These are phyloP conservation scores for Teratosphaeria epicoccoides DNA, from an alignment of 2,329 filamentous ascomycete genomes.

Conservation along the genomic window DNA sequence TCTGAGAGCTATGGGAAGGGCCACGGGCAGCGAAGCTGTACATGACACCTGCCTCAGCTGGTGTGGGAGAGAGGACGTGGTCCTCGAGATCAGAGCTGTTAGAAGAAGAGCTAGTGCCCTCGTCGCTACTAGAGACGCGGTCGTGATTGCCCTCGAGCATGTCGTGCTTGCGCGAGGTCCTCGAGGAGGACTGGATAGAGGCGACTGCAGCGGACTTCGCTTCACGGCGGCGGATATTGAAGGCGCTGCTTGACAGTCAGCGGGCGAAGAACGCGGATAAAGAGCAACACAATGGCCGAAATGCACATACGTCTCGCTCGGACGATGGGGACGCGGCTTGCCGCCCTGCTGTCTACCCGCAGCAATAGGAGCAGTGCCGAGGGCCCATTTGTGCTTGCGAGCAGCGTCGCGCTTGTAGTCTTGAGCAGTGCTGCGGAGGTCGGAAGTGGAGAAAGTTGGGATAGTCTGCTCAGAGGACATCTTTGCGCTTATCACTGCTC, in stretches of 20 bases:
- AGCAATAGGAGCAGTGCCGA: slow-evolving; percentile 26
- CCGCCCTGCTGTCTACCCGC: slow-evolving; percentile 17
- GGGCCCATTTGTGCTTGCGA: slow-evolving; percentile 41
- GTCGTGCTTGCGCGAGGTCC: slow-evolving; percentile 34
- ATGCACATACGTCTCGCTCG: slow-evolving; percentile 23
- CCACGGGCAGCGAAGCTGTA: slow-evolving; percentile 46
- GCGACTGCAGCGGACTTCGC: slow-evolving; percentile 19
- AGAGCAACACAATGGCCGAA: background rate
- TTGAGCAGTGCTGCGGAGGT: slow-evolving; percentile 45
- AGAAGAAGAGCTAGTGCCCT: slow-evolving; percentile 34
- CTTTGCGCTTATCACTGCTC: slow-evolving; percentile 6
- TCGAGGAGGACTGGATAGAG: slow-evolving; percentile 17
- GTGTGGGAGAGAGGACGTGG: slow-evolving; percentile 33
- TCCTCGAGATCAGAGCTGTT: slow-evolving; percentile 24
- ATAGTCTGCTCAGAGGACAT: slow-evolving; percentile 35
- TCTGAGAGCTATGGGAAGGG: slow-evolving; percentile 45
- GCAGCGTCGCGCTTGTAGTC: slow-evolving; percentile 42
- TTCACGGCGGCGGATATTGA: slow-evolving; percentile 19
- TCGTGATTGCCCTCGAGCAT: slow-evolving; percentile 25
- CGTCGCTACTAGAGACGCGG: slow-evolving; percentile 18
- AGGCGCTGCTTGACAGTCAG: slow-evolving; percentile 12
- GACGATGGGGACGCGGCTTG: slow-evolving; percentile 25
- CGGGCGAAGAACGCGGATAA: background rate
- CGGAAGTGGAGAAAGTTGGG: slow-evolving; percentile 35
- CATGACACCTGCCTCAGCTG: slow-evolving; percentile 38